phyloP scores from a whole-genome alignment of 148 eudicot genomes.

The Arctostaphylos glauca region DNA sequence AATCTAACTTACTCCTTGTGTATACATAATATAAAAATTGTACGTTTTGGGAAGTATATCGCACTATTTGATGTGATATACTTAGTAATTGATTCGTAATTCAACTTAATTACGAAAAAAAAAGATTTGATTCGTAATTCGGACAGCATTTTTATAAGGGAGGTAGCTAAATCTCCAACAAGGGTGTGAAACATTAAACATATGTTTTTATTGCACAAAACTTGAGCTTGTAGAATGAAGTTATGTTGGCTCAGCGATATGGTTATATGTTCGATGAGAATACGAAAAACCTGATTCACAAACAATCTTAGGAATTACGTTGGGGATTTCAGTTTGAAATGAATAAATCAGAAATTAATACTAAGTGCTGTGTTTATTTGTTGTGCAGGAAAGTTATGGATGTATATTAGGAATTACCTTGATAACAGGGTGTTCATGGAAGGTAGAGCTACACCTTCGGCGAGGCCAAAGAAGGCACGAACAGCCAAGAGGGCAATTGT shows the following conservation, averaged over 20 bases:
- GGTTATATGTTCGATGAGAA: too few species aligned
- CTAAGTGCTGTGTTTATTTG: not conserved
- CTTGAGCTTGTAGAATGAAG: not conserved
- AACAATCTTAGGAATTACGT: not conserved
- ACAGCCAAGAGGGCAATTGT: conserved; percentile 57
- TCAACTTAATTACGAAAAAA: not conserved
- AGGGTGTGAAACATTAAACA: not conserved
- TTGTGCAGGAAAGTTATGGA: not conserved
- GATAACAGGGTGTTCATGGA: conserved; percentile 82
- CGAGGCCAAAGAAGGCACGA: conserved; percentile 84
- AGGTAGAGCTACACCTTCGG: conserved; percentile 97
- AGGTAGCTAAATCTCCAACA: not conserved
- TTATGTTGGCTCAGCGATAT: too few species aligned
- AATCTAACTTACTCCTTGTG: too few species aligned
- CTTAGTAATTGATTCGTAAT: not conserved
- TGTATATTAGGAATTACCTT: conserved; percentile 42
- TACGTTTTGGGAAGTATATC: not conserved
- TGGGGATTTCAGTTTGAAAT: too few species aligned
- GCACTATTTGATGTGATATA: not conserved
- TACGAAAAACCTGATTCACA: not conserved
- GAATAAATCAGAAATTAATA: too few species aligned
- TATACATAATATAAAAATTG: too few species aligned
- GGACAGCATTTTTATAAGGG: too few species aligned
- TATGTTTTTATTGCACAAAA: not conserved
- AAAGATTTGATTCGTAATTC: not conserved